Evolutionary conservation across 1,139 yeast genomes (phyloP).

Genomic region (Blastobotrys aristatus): DNA sequence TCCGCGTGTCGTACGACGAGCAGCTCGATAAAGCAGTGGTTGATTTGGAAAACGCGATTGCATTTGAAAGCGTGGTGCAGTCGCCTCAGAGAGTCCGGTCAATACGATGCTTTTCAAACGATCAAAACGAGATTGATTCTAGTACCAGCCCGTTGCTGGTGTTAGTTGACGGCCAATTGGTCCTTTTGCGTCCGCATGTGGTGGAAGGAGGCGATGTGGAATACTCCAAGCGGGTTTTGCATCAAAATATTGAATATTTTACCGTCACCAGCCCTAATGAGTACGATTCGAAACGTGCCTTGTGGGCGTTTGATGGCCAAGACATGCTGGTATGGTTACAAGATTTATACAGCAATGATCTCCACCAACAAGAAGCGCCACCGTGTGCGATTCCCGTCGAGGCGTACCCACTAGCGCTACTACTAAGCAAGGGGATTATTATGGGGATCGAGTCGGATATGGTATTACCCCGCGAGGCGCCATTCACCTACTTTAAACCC

Average conservation of each 20-base stretch:
- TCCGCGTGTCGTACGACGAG: conserved; percentile 18
- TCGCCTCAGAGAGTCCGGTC: conserved; percentile 37
- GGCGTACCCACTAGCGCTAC: conserved; percentile 38
- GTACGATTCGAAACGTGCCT: conserved; percentile 14
- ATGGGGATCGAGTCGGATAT: conserved; percentile 39
- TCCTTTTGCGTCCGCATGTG: conserved; percentile 23
- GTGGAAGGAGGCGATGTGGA: conserved; percentile 12
- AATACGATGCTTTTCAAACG: conserved; percentile 22
- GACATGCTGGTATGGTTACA: conserved; percentile 33
- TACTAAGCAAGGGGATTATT: conserved; percentile 38
- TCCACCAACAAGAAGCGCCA: neutral
- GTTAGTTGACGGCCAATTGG: conserved; percentile 35
- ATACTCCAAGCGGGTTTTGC: conserved; percentile 25
- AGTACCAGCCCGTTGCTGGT: conserved; percentile 23
- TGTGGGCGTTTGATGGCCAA: conserved; percentile 42
- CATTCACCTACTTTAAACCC: conserved; percentile 34
- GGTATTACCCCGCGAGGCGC: conserved; percentile 32
- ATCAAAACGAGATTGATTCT: conserved; percentile 6
- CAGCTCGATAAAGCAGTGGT: conserved; percentile 21
- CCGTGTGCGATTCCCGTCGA: conserved; percentile 31
- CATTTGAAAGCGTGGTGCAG: conserved; percentile 33
- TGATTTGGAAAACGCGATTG: conserved; percentile 29
- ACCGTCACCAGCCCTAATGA: conserved; percentile 16
- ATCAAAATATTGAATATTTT: conserved; percentile 29
- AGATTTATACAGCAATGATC: conserved; percentile 1